Conservation (phyloP, 306 rosid species). For the Boehmeria nivea region DNA sequence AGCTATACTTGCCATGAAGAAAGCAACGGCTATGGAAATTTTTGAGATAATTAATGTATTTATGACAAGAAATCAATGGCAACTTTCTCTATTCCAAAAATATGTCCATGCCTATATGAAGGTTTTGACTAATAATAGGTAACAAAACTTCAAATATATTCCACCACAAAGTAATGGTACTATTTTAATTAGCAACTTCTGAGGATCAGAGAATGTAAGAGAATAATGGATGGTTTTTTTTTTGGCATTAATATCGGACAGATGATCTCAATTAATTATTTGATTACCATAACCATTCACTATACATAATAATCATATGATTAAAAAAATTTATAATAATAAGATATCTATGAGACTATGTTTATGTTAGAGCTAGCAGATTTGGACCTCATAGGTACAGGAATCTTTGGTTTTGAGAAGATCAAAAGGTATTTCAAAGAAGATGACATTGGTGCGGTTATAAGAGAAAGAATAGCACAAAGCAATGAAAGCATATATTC, state of each 20-base stretch:
- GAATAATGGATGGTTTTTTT: neutral
- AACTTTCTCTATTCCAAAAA: neutral
- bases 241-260: too few relatives aligned
- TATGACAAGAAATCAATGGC: neutral
- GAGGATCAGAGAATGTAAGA: neutral
- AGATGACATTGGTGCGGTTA: neutral
- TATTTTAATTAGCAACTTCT: neutral
- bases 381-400: too few relatives aligned
- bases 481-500: constrained; percentile 19
- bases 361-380: too few relatives aligned
- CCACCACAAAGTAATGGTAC: constrained; percentile 4
- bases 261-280: too few relatives aligned
- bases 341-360: too few relatives aligned
- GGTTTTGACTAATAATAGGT: constrained; percentile 6
- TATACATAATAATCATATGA: too few relatives aligned
- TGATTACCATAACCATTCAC: too few relatives aligned
- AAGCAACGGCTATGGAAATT: constrained; percentile 25
- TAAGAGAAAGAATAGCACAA: neutral
- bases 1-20: constrained; percentile 29
- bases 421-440: constrained; percentile 14
- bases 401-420: constrained; percentile 17
- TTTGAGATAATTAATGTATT: neutral
- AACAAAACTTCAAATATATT: constrained; percentile 1
- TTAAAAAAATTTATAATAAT: too few relatives aligned
- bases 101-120: neutral